Evolutionary conservation across 2,329 filamentous ascomycete species (phyloP).

Genomic region (Clonostachys rhizophaga): DNA sequence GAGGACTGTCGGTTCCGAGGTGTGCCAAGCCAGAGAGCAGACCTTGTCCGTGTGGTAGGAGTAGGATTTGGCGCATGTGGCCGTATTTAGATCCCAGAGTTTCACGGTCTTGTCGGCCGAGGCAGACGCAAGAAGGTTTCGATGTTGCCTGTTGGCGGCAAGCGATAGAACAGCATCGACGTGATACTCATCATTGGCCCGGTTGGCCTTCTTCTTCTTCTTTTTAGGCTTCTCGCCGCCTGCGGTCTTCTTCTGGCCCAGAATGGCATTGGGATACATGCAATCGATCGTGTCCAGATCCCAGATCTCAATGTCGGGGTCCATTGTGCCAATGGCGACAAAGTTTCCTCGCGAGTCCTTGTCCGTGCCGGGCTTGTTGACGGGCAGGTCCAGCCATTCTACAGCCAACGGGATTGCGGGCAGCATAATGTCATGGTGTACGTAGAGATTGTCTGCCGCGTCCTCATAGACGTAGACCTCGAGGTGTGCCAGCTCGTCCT

Average conservation of each 20-base stretch:
- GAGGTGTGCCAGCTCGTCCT: slow-evolving; percentile 93
- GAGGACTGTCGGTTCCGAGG: slow-evolving; percentile 78
- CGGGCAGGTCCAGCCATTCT: slow-evolving; percentile 93
- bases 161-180: slow-evolving; percentile 90
- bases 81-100: slow-evolving; percentile 92
- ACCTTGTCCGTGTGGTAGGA: slow-evolving; percentile 96
- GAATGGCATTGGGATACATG: slow-evolving; percentile 97
- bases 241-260: slow-evolving; percentile 67
- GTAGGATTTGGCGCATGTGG: slow-evolving; percentile 93
- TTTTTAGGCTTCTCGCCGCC: slow-evolving; percentile 57
- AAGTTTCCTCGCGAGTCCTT: slow-evolving; percentile 77
- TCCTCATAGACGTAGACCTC: slow-evolving; percentile 99
- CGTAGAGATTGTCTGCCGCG: slow-evolving; percentile 90
- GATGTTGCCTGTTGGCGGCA: slow-evolving; percentile 87
- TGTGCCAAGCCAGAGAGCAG: slow-evolving; percentile 92
- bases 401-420: slow-evolving; percentile 92
- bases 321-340: slow-evolving; percentile 93
- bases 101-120: slow-evolving; percentile 98
- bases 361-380: slow-evolving; percentile 61
- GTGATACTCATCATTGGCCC: slow-evolving; percentile 87
- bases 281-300: slow-evolving; percentile 92
- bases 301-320: slow-evolving; percentile 98
- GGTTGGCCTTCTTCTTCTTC: slow-evolving; percentile 86
- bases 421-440: slow-evolving; percentile 99
- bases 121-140: slow-evolving; percentile 88